phyloP scores from a whole-genome alignment of 306 rosid species.

The Citrullus colocynthis region DNA sequence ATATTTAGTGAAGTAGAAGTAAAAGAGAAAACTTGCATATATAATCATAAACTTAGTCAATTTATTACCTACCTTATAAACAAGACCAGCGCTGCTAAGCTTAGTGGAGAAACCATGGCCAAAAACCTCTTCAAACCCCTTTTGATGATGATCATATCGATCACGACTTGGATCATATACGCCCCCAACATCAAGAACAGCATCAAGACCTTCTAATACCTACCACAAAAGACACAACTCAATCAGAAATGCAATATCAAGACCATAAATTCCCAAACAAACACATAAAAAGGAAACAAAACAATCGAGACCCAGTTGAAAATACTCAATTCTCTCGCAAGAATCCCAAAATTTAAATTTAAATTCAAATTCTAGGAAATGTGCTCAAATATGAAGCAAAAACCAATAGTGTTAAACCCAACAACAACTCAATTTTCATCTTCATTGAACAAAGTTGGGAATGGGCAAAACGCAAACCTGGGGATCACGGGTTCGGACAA shows the following conservation, averaged over 20 bases:
- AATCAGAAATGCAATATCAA: background rate
- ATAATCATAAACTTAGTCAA: background rate
- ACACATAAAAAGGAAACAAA: background rate
- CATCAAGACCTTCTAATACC: conserved; percentile 84
- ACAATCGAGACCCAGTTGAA: background rate
- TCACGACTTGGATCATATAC: conserved; percentile 64
- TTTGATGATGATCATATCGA: conserved; percentile 96
- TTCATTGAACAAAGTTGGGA: background rate
- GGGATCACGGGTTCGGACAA: conserved; percentile 75
- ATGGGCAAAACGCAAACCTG: conserved; percentile 30
- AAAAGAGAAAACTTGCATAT: background rate
- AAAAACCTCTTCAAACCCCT: conserved; percentile 82
- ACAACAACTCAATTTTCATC: background rate
- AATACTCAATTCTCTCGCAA: background rate
- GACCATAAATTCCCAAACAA: background rate
- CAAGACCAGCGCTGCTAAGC: conserved; percentile 94
- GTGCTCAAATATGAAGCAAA: background rate
- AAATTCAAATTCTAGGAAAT: background rate
- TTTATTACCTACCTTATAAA: conserved; percentile 72
- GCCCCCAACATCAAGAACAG: conserved; percentile 98
- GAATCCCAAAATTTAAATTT: background rate
- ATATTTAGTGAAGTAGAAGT: background rate
- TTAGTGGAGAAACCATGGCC: conserved; percentile 85
- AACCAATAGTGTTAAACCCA: background rate
- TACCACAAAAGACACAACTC: conserved; percentile 14